phyloP scores from a whole-genome alignment of 192 early-diverging fungal species.

The Backusella mclennaniae region DNA sequence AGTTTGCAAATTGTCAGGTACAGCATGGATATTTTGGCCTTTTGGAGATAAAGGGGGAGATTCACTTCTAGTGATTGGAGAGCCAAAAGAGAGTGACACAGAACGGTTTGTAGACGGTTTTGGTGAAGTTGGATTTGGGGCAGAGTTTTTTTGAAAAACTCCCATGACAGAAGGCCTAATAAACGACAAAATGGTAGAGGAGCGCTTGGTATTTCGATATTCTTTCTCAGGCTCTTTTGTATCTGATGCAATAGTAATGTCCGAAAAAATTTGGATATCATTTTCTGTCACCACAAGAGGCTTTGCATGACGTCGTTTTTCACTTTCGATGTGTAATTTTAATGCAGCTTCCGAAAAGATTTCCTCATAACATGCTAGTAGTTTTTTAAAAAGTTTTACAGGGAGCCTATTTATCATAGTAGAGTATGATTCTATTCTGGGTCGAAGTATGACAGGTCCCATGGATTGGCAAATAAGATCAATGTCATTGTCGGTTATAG shows the following conservation, averaged over 20 bases:
- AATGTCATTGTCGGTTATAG: constrained; percentile 24
- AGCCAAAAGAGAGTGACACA: constrained; percentile 3
- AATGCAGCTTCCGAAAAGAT: constrained; percentile 39
- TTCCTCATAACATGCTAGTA: constrained; percentile 40
- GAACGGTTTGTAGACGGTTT: neutral
- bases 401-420: constrained; percentile 47
- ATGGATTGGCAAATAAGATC: constrained; percentile 40
- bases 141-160: constrained; percentile 15
- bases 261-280: neutral
- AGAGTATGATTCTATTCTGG: constrained; percentile 37
- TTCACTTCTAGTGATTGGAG: constrained; percentile 1
- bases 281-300: constrained; percentile 7
- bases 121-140: neutral
- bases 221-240: neutral
- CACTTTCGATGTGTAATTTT: constrained; percentile 22
- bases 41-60: constrained; percentile 29
- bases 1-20: neutral
- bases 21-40: neutral
- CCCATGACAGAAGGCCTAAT: constrained; percentile 23
- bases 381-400: constrained; percentile 37
- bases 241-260: neutral
- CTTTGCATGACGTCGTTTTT: constrained; percentile 17
- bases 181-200: constrained; percentile 12
- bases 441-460: constrained; percentile 47
- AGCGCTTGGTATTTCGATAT: neutral